Percentiles rank a stretch among this genome's conserved stretches.
These are phyloP conservation scores for Ceratocystis alfenasii DNA, from an alignment of 2,329 filamentous ascomycete genomes.

Conservation along the genomic window DNA sequence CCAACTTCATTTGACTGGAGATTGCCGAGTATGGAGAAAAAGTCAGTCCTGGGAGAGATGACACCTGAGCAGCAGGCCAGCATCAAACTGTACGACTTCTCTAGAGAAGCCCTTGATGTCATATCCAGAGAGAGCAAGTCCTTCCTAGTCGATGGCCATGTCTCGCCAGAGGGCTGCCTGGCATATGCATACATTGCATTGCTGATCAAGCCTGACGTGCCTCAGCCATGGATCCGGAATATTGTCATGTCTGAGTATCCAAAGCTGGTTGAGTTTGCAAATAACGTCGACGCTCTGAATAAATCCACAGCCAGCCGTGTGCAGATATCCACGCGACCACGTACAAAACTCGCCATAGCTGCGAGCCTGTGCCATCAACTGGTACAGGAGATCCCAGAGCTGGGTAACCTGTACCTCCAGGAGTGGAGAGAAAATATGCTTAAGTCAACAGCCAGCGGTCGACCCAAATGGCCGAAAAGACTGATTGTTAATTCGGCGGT, in stretches of 20 bases:
- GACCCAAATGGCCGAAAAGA: constrained; percentile 20
- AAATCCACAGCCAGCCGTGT: constrained; percentile 24
- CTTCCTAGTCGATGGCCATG: constrained; percentile 22
- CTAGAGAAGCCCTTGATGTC: constrained; percentile 56
- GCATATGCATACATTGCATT: constrained; percentile 68
- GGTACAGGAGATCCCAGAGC: constrained; percentile 28
- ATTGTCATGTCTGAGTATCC: constrained; percentile 26
- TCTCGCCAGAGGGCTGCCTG: constrained; percentile 56
- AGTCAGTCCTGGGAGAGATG: constrained; percentile 51
- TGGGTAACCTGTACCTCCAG: constrained; percentile 27
- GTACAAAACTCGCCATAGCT: constrained; percentile 26
- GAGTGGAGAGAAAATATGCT: constrained; percentile 28
- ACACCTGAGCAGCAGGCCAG: constrained; percentile 58
- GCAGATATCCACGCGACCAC: constrained; percentile 28
- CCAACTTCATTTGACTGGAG: constrained; percentile 34
- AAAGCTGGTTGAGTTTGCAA: constrained; percentile 23
- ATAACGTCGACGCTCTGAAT: constrained; percentile 14
- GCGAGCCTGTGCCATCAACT: constrained; percentile 28
- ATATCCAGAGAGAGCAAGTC: constrained; percentile 25
- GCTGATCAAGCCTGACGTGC: constrained; percentile 45
- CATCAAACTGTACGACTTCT: constrained; percentile 65
- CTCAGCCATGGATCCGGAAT: constrained; percentile 34
- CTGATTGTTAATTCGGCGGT: constrained; percentile 27
- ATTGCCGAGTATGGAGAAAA: constrained; percentile 32
- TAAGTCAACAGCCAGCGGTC: background rate